Conservation (phyloP, 176 grass and related monocot genomes). For the Secale cereale region DNA sequence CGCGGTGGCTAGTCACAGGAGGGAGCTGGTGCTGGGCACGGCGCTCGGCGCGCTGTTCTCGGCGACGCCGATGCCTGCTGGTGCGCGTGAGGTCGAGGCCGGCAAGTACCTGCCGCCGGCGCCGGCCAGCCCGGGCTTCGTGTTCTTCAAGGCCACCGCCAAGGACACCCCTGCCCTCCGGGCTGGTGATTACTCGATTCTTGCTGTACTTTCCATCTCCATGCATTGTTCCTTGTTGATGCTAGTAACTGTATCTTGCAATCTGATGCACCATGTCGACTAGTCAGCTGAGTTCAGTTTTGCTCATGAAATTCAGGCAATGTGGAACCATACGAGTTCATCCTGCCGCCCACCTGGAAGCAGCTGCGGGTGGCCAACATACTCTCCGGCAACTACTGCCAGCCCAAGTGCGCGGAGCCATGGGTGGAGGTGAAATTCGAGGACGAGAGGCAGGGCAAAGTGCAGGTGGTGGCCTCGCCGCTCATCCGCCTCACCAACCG, state of each 20-base stretch:
- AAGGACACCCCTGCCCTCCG: constrained; percentile 96
- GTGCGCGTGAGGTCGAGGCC: constrained; percentile 75
- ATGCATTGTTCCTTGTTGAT: not conserved
- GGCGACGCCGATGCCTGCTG: constrained; percentile 24
- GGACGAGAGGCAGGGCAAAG: constrained; percentile 86
- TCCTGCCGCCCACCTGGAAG: constrained; percentile 89
- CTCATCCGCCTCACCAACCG: constrained; percentile 86
- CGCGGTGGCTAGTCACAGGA: constrained; percentile 29
- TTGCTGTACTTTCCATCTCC: not conserved
- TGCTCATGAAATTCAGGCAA: constrained; percentile 46
- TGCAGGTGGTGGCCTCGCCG: constrained; percentile 89
- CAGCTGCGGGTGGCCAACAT: constrained; percentile 88
- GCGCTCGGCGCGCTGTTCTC: constrained; percentile 45
- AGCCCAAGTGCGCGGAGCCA: constrained; percentile 93
- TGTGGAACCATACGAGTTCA: constrained; percentile 88
- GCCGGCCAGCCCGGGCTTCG: constrained; percentile 59
- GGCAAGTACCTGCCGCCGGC: constrained; percentile 71
- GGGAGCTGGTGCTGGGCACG: constrained; percentile 54
- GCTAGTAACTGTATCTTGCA: no score
- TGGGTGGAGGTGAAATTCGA: constrained; percentile 99
- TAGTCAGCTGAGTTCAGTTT: not conserved
- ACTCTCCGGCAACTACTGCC: constrained; percentile 96
- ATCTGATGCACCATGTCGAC: no score
- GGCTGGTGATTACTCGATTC: constrained; percentile 50
- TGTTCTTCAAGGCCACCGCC: constrained; percentile 72